Evolutionary conservation across 176 grass and related monocot species (phyloP).

Genomic region (Juncus effusus): DNA sequence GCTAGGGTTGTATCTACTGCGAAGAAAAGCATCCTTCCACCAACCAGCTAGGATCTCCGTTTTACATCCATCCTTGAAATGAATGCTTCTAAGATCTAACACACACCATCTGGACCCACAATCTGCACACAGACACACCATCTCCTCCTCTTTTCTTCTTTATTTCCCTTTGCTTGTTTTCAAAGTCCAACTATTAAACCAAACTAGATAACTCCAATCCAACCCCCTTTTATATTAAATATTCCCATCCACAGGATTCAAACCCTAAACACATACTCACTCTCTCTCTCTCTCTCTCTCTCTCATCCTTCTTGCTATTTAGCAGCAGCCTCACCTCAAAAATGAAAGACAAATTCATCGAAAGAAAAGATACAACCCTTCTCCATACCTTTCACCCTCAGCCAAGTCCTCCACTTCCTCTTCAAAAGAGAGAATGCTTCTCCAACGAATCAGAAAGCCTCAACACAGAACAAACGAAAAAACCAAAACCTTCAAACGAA

Average conservation of each 20-base stretch:
- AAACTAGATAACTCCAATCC: constrained; percentile 4
- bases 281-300: not conserved
- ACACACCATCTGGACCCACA: constrained; percentile 26
- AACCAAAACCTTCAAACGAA: constrained; percentile 12
- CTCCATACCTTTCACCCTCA: constrained; percentile 25
- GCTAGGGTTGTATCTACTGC: constrained; percentile 4
- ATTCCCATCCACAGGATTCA: constrained; percentile 8
- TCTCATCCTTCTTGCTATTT: constrained; percentile 5
- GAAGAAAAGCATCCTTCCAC: constrained; percentile 3
- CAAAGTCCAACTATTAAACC: constrained; percentile 23
- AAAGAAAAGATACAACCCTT: constrained; percentile 39
- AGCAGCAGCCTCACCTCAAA: constrained; percentile 28
- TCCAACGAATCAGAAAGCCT: constrained; percentile 77
- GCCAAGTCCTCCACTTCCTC: constrained; percentile 16
- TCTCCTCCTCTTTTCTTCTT: constrained; percentile 16
- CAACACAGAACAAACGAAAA: constrained; percentile 42
- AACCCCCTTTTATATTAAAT: constrained; percentile 19
- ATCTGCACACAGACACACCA: too few relatives aligned
- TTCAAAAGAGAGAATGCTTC: constrained; percentile 51
- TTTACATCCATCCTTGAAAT: constrained; percentile 3
- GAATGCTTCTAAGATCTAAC: not conserved
- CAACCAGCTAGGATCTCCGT: constrained; percentile 1
- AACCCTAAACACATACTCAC: not conserved
- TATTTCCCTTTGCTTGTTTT: constrained; percentile 37
- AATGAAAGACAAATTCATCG: constrained; percentile 56